Conservation (phyloP, 345 rosid species). For the Arabis hirsuta region DNA sequence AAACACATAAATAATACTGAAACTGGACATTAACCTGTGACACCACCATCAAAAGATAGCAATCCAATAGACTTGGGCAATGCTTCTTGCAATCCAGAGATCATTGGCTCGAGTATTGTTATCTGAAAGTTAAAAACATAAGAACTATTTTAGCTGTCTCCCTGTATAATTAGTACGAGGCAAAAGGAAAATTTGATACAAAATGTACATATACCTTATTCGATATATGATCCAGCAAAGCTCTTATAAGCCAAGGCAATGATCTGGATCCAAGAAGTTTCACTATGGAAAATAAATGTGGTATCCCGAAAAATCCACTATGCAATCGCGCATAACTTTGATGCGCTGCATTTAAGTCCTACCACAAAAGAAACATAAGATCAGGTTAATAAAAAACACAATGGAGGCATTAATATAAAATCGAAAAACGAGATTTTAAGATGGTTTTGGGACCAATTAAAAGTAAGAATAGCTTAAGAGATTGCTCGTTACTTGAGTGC, state of each 20-base stretch:
- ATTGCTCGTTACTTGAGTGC: constrained; percentile 77
- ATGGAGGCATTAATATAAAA: background rate
- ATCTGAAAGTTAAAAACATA: constrained; percentile 55
- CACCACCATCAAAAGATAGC: constrained; percentile 95
- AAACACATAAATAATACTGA: constrained; percentile 5
- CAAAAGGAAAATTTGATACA: constrained; percentile 18
- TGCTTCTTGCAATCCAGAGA: constrained; percentile 86
- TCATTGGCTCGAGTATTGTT: constrained; percentile 83
- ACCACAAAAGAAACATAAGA: constrained; percentile 25
- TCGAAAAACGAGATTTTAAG: background rate
- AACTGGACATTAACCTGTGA: constrained; percentile 60
- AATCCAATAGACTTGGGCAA: constrained; percentile 94
- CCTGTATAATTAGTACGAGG: background rate
- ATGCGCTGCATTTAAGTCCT: constrained; percentile 98
- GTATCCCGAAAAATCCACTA: constrained; percentile 88
- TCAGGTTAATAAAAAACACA: constrained; percentile 7
- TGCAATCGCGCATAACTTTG: constrained; percentile 95
- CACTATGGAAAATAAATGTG: constrained; percentile 85
- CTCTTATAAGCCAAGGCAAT: constrained; percentile 96
- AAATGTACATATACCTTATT: constrained; percentile 63
- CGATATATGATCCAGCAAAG: constrained; percentile 93
- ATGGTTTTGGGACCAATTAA: constrained; percentile 14
- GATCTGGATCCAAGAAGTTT: constrained; percentile 95
- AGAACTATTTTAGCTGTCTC: constrained; percentile 26
- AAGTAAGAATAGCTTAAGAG: constrained; percentile 12